Evolutionary conservation across 179 eudicot genomes (phyloP).

Genomic region (Beta macrorhiza): DNA sequence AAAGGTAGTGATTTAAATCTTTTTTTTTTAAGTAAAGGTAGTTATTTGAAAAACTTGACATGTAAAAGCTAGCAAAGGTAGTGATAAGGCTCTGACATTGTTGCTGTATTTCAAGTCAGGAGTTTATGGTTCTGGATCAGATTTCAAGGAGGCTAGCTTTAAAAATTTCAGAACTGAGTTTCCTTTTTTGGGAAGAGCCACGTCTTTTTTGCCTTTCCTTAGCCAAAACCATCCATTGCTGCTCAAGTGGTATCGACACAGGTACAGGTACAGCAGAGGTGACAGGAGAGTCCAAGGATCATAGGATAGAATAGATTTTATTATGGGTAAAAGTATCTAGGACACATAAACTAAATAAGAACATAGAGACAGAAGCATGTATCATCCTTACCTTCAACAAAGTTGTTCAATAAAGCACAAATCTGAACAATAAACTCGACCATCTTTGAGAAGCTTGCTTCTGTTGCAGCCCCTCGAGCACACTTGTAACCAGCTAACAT

Average conservation of each 20-base stretch:
- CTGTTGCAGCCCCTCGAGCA: constrained; percentile 66
- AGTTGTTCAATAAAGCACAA: constrained; percentile 43
- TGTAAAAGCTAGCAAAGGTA: no score
- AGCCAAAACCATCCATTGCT: not conserved
- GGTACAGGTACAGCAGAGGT: not conserved
- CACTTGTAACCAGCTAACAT: constrained; percentile 64
- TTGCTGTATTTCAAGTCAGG: no score
- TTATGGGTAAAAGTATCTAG: not conserved
- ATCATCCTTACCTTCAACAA: constrained; percentile 49
- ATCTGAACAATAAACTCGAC: constrained; percentile 49
- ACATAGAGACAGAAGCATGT: constrained; percentile 1
- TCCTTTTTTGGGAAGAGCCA: not conserved
- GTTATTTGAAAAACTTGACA: no score
- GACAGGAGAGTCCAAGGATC: not conserved
- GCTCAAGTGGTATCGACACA: not conserved
- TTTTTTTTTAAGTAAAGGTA: no score
- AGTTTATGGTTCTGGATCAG: no score
- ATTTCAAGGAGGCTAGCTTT: no score
- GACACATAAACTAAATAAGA: not conserved
- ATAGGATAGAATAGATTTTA: not conserved
- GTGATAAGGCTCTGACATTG: no score
- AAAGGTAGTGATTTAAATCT: no score
- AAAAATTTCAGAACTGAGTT: not conserved
- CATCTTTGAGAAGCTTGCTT: constrained; percentile 52
- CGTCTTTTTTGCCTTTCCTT: not conserved